These are phyloP conservation scores for Colletotrichum sp. DNA, from an alignment of 2,329 filamentous ascomycete species.

Conservation along the genomic window DNA sequence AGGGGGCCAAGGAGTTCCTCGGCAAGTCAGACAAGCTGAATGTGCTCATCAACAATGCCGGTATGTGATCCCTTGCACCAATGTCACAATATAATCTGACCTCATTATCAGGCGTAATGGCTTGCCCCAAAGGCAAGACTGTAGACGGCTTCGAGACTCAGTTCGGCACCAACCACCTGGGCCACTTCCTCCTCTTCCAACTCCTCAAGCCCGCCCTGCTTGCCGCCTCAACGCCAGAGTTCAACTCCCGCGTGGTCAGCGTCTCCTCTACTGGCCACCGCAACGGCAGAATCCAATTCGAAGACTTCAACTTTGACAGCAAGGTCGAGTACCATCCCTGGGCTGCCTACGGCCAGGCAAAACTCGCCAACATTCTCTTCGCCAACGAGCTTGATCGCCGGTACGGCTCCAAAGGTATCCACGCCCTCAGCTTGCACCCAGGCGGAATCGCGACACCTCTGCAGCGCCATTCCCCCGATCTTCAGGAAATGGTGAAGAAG, in stretches of 20 bases:
- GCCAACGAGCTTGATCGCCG: slow-evolving; percentile 56
- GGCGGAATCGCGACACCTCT: slow-evolving; percentile 17
- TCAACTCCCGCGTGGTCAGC: slow-evolving; percentile 49
- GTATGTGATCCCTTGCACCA: background rate
- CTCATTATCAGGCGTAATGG: background rate
- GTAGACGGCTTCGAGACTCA: slow-evolving; percentile 39
- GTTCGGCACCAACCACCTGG: slow-evolving; percentile 59
- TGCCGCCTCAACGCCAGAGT: slow-evolving; percentile 7
- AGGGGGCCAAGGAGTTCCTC: slow-evolving; percentile 26
- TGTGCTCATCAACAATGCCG: slow-evolving; percentile 29
- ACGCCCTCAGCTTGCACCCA: slow-evolving; percentile 25
- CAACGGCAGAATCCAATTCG: slow-evolving; percentile 31
- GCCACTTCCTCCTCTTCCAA: slow-evolving; percentile 53
- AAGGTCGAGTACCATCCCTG: slow-evolving; percentile 38
- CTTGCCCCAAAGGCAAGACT: slow-evolving; percentile 21
- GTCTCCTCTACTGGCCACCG: slow-evolving; percentile 50
- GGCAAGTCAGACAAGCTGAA: slow-evolving; percentile 19
- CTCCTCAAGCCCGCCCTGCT: slow-evolving; percentile 18
- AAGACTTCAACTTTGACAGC: slow-evolving; percentile 25
- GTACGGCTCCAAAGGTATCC: slow-evolving; percentile 36
- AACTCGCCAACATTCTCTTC: slow-evolving; percentile 56
- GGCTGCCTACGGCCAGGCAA: slow-evolving; percentile 51
- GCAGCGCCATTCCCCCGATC: background rate
- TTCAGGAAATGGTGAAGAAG: background rate
- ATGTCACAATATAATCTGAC: background rate